These are phyloP conservation scores for Cardamine resedifolia DNA, from an alignment of 345 rosid genomes.

Conservation along the genomic window DNA sequence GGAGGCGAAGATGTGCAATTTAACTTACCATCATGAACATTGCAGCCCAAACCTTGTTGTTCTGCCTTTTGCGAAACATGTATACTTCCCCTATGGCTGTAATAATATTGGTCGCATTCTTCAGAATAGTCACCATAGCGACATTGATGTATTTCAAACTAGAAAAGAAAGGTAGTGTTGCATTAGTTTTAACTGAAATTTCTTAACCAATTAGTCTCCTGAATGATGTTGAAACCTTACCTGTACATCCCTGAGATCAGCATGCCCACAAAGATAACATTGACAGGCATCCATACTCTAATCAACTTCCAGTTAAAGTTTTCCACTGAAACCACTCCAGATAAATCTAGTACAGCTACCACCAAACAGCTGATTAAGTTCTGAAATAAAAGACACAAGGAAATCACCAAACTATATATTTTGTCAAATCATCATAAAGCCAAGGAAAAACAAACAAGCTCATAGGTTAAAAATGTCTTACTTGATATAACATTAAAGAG, in stretches of 20 bases:
- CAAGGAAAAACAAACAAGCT: not conserved
- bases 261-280: conserved; percentile 91
- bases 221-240: conserved; percentile 40
- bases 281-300: conserved; percentile 88
- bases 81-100: conserved; percentile 88
- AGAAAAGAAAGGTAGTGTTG: conserved; percentile 36
- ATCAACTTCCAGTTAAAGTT: conserved; percentile 82
- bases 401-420: conserved; percentile 22
- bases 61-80: conserved; percentile 81
- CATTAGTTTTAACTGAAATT: conserved; percentile 5
- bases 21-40: conserved; percentile 81
- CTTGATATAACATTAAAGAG: conserved; percentile 91
- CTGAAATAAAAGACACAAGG: conserved; percentile 45
- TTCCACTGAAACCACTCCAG: conserved; percentile 65
- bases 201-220: conserved; percentile 16
- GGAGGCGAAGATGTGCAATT: not conserved
- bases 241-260: conserved; percentile 92
- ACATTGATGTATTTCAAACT: conserved; percentile 88
- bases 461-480: conserved; percentile 26
- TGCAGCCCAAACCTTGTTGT: conserved; percentile 88
- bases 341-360: conserved; percentile 53
- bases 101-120: conserved; percentile 88
- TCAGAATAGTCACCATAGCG: conserved; percentile 96
- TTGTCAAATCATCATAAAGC: not conserved
- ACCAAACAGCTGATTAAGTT: conserved; percentile 71